phyloP scores from a whole-genome alignment of 768 basidiomycete genomes.

The Russula griseocarnosa region DNA sequence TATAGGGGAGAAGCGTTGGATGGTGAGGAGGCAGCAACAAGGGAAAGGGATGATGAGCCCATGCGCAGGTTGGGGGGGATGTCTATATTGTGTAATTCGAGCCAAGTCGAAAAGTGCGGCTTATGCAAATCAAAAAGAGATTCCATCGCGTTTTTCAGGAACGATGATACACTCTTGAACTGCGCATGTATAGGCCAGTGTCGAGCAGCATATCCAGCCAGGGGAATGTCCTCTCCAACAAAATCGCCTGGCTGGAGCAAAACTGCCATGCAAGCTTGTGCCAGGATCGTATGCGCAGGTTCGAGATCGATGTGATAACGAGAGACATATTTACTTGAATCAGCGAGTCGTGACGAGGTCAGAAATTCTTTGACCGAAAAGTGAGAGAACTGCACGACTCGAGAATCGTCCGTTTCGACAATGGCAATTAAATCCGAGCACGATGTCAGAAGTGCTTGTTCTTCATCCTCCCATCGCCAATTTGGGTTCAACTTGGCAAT shows the following conservation, averaged over 20 bases:
- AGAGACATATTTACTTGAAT: neutral
- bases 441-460: neutral
- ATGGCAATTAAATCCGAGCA: slow-evolving; percentile 2
- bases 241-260: neutral
- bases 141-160: neutral
- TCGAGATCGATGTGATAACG: slow-evolving; percentile 2
- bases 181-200: neutral
- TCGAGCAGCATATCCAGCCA: neutral
- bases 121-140: neutral
- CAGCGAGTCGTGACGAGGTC: neutral
- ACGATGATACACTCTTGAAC: neutral
- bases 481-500: neutral
- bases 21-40: fast-evolving
- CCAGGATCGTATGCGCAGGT: neutral
- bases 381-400: slow-evolving; percentile 7
- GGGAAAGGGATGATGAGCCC: neutral
- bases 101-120: neutral
- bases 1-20: neutral
- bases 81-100: neutral
- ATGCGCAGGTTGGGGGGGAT: neutral
- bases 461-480: slow-evolving; percentile 2
- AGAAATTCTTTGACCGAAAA: slow-evolving; percentile 11
- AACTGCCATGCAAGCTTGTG: neutral
- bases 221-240: neutral
- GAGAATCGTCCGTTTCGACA: neutral